A percentile compares a stretch with the other conserved stretches of the same genome.
phyloP scores from a whole-genome alignment of 2,329 filamentous ascomycete species.

The Fusarium nelsonii region DNA sequence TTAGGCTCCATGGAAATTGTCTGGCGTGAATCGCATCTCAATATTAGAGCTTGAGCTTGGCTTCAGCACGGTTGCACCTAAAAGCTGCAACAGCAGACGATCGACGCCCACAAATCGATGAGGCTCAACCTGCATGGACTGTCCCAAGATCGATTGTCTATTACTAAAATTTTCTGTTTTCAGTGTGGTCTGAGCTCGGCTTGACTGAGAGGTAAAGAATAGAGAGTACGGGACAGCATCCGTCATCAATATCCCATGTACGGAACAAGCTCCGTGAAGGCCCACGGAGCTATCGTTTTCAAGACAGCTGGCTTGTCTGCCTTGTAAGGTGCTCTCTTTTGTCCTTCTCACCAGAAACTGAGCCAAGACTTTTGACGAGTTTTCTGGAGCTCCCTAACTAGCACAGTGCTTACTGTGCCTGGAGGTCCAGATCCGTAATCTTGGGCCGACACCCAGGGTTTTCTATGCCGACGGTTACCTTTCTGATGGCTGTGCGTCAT shows the following conservation, averaged over 20 bases:
- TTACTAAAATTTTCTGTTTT: constrained; percentile 8
- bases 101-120: constrained; percentile 26
- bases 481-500: constrained; percentile 41
- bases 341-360: constrained; percentile 13
- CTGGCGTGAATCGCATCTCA: not conserved
- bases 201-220: not conserved
- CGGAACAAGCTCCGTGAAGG: constrained; percentile 22
- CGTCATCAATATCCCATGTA: constrained; percentile 17
- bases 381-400: constrained; percentile 4
- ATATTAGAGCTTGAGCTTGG: constrained; percentile 23
- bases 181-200: constrained; percentile 17
- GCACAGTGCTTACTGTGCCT: constrained; percentile 28
- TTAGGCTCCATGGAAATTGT: constrained; percentile 16
- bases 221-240: constrained; percentile 5
- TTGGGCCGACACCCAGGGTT: constrained; percentile 26
- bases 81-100: constrained; percentile 17
- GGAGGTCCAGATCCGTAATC: constrained; percentile 1
- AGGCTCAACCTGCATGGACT: constrained; percentile 37
- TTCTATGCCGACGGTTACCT: constrained; percentile 38
- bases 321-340: constrained; percentile 17
- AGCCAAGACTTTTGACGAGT: constrained; percentile 19
- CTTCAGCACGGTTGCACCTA: constrained; percentile 31
- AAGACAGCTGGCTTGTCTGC: constrained; percentile 14
- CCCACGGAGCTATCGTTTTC: constrained; percentile 10
- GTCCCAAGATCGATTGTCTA: constrained; percentile 31